These are phyloP conservation scores for Mucor racemosus DNA, from an alignment of 371 early-diverging fungal species.

Conservation along the genomic window DNA sequence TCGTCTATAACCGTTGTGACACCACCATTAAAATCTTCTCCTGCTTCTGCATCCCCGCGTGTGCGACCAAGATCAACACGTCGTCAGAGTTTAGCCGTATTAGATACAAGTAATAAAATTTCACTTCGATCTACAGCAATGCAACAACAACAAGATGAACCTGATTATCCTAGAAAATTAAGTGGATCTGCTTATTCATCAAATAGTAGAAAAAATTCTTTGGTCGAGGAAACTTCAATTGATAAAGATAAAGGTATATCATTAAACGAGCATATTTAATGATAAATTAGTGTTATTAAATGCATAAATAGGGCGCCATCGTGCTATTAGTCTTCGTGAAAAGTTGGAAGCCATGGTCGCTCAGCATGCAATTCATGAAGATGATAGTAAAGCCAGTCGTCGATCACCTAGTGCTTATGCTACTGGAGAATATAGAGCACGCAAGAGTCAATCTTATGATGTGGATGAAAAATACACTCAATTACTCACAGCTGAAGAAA, in stretches of 20 bases:
- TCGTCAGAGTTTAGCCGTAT: slow-evolving; percentile 17
- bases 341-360: slow-evolving; percentile 42
- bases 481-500: slow-evolving; percentile 10
- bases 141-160: slow-evolving; percentile 3
- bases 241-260: slow-evolving; percentile 17
- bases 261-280: background rate
- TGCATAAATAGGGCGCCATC: slow-evolving; percentile 13
- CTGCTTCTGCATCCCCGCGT: slow-evolving; percentile 30
- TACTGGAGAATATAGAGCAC: background rate
- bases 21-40: slow-evolving; percentile 21
- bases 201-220: slow-evolving; percentile 29
- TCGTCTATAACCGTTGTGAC: slow-evolving; percentile 7
- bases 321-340: slow-evolving; percentile 34
- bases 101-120: background rate
- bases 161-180: slow-evolving; percentile 11
- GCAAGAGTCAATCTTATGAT: slow-evolving; percentile 19
- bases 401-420: background rate
- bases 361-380: slow-evolving; percentile 32
- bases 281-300: background rate
- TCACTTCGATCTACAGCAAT: background rate
- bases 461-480: slow-evolving; percentile 11
- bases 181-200: slow-evolving; percentile 13
- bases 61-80: slow-evolving; percentile 26
- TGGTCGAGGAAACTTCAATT: slow-evolving; percentile 11
- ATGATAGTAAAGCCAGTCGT: slow-evolving; percentile 1